Evolutionary conservation across 2,329 filamentous ascomycete species (phyloP), one percentile per base, ranked within the genome.

Genomic region (Elsinoe fawcettii): DNA sequence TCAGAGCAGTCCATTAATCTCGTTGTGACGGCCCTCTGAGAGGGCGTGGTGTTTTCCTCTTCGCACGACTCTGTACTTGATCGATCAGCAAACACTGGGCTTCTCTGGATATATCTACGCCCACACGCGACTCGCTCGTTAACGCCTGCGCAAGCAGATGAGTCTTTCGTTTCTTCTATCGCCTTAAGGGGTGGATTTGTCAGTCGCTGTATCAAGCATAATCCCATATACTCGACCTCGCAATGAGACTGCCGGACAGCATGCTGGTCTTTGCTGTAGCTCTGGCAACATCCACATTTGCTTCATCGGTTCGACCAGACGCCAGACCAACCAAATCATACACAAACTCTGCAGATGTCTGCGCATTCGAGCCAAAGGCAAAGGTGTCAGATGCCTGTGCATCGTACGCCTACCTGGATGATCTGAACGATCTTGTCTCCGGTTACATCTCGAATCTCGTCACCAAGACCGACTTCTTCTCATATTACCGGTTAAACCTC

Each of bases 381-480:
- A 95, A 93, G 67, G 90, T 99, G 36, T 88, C 87, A 43, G 93
- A 99, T 71, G 90, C 93, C 51, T 97, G 93, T 75, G 90, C 89
- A 61, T 96, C 92, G 57, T 99, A 95, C 73, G 85, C 86, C 57
- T 90, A 89, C 36, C 86, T 99, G 71, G 91, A 99, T 69, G 77
- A 79, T 39, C 78, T 99, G 56, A 99, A 97, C 73, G 73, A 78
- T 63, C 80, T 83, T 60, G 79, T 96, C 61, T 85, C 86, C 65
- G 88, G 90, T 16, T 81, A 84, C 55, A 75, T 99, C 64, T 81
- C 88, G 66, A 86, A 88, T 57, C 82, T 99, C 46, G 95, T 90
- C 0, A 83, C 83, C 65, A 84, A 87, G 55, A 95, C 92, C 71
- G 93, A 99, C 73, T 99, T 96, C 80, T 99, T 99, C 74, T 92